Conservation (phyloP, 495 filamentous ascomycete genomes). For the Geoglossum glabrum region DNA sequence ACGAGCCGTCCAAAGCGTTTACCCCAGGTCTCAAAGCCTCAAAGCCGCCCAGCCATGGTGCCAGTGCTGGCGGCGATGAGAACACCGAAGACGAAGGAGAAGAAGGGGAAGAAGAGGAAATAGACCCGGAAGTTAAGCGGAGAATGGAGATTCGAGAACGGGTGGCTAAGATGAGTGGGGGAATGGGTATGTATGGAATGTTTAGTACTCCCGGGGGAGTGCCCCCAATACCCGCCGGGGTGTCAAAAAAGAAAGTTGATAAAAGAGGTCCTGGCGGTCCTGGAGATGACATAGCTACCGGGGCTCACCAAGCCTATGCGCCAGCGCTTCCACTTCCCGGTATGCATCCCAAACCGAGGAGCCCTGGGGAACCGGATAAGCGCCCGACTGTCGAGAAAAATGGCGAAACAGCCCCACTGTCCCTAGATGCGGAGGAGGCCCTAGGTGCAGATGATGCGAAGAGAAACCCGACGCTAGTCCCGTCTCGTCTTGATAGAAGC, state of each 20-base stretch:
- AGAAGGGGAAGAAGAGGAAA: constrained; percentile 73
- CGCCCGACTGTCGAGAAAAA: constrained; percentile 13
- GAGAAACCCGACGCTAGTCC: constrained; percentile 21
- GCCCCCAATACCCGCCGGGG: constrained; percentile 32
- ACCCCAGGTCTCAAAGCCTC: constrained; percentile 8
- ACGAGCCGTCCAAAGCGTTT: constrained; percentile 24
- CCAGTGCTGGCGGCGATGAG: constrained; percentile 20
- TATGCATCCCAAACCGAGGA: constrained; percentile 27
- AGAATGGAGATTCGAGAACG: constrained; percentile 77
- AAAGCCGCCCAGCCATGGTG: constrained; percentile 10
- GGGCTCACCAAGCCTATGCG: constrained; percentile 23
- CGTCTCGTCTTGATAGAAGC: constrained; percentile 11
- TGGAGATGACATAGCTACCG: constrained; percentile 26
- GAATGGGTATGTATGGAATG: constrained; percentile 93
- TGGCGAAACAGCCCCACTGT: constrained; percentile 16
- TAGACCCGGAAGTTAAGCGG: constrained; percentile 74
- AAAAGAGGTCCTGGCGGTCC: constrained; percentile 13
- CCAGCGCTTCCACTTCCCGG: constrained; percentile 64
- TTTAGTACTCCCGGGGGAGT: constrained; percentile 65
- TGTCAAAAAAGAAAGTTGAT: constrained; percentile 43
- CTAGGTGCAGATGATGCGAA: constrained; percentile 46
- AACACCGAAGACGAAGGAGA: constrained; percentile 24
- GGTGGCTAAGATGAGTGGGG: constrained; percentile 97
- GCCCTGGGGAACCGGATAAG: constrained; percentile 18
- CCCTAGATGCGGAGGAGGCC: constrained; percentile 21